phyloP scores from a whole-genome alignment of 2,329 filamentous ascomycete genomes.

The Claviceps arundinis region DNA sequence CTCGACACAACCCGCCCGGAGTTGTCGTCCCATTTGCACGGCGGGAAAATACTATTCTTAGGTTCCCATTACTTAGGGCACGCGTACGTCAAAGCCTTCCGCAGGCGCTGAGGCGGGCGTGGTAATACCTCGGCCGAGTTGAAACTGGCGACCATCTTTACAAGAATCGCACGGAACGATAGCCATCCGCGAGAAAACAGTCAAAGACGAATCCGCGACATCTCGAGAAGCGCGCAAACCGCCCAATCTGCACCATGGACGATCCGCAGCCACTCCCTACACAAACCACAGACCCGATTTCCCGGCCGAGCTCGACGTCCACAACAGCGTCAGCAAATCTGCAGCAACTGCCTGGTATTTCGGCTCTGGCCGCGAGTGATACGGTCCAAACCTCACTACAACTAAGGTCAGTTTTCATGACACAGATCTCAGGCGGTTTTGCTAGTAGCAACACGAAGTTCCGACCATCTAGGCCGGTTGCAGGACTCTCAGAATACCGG shows the following conservation, averaged over 20 bases:
- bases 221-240: background rate
- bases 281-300: constrained; percentile 32
- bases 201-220: background rate
- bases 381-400: constrained; percentile 29
- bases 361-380: constrained; percentile 29
- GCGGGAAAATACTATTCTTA: too few relatives aligned
- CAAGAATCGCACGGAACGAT: background rate
- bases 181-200: background rate
- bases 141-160: background rate
- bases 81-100: background rate
- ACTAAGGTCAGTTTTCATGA: constrained; percentile 26
- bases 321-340: constrained; percentile 27
- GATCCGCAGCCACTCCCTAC: constrained; percentile 25
- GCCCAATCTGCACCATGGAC: constrained; percentile 30
- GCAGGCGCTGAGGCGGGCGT: background rate
- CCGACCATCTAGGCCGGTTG: background rate
- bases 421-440: too few relatives aligned
- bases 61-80: too few relatives aligned
- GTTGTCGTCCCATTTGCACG: background rate
- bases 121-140: background rate
- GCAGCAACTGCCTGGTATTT: constrained; percentile 33
- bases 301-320: constrained; percentile 36
- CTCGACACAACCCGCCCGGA: background rate
- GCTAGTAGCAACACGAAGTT: background rate
- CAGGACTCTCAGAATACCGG: background rate